Percentiles rank a stretch among this genome's conserved stretches.
These are phyloP conservation scores for Boletus eberwhitei DNA, from an alignment of 768 basidiomycete species.

Conservation along the genomic window DNA sequence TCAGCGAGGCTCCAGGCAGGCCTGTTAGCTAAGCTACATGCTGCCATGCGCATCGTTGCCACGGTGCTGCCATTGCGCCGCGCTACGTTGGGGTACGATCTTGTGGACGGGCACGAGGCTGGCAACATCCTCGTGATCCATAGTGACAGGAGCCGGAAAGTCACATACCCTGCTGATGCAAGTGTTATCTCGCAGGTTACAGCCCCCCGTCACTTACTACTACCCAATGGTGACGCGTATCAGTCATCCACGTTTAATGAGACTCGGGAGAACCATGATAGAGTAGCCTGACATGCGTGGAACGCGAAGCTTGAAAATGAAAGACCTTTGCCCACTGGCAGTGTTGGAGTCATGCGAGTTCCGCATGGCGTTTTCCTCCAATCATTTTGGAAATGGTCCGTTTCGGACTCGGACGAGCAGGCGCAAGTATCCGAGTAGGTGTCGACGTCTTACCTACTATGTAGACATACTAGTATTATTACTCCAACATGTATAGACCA, in stretches of 20 bases:
- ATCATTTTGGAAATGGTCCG: not conserved
- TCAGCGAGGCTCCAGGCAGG: constrained; percentile 8
- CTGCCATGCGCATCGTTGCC: constrained; percentile 6
- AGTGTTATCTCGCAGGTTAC: no score
- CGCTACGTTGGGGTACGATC: not conserved
- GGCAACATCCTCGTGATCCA: not conserved
- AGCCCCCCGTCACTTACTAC: not conserved
- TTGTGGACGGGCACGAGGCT: constrained; percentile 8
- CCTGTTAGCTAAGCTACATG: constrained; percentile 18
- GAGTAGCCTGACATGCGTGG: not conserved
- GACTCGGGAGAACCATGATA: not conserved
- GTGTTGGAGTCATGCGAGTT: not conserved
- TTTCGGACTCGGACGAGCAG: not conserved
- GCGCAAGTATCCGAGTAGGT: no score
- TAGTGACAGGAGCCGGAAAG: not conserved
- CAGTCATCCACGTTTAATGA: not conserved
- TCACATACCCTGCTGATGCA: no score
- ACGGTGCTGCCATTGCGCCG: not conserved
- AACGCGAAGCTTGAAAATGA: not conserved
- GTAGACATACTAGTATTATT: not conserved
- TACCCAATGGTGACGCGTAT: not conserved
- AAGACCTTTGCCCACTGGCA: not conserved
- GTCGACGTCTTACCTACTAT: not conserved
- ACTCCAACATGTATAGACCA: not conserved
- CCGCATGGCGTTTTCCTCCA: not conserved